phyloP scores from a whole-genome alignment of 495 filamentous ascomycete genomes.

The Talaromyces liani region DNA sequence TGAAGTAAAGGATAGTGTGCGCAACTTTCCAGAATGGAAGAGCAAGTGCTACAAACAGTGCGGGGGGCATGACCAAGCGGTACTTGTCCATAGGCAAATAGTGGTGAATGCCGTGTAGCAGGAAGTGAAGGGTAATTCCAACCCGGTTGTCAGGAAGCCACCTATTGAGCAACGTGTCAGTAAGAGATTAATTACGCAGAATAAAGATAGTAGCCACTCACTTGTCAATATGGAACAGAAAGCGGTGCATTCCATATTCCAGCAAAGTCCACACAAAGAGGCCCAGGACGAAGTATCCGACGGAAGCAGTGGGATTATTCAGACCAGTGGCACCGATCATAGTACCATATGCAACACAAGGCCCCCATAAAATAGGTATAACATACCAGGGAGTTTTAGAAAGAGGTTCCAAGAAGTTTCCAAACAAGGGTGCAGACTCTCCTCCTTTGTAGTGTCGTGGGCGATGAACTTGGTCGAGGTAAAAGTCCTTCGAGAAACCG shows the following conservation, averaged over 20 bases:
- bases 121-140: slow-evolving; percentile 82
- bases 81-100: slow-evolving; percentile 98
- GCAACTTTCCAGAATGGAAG: slow-evolving; percentile 91
- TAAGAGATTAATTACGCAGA: not conserved
- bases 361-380: slow-evolving; percentile 81
- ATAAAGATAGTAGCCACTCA: slow-evolving; percentile 35
- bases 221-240: slow-evolving; percentile 89
- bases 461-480: slow-evolving; percentile 91
- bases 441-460: slow-evolving; percentile 92
- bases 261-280: slow-evolving; percentile 79
- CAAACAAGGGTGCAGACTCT: slow-evolving; percentile 87
- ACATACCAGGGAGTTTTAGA: slow-evolving; percentile 92
- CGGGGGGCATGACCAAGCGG: slow-evolving; percentile 93
- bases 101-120: slow-evolving; percentile 96
- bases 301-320: slow-evolving; percentile 29
- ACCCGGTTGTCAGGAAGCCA: slow-evolving; percentile 88
- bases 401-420: slow-evolving; percentile 94
- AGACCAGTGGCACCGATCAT: slow-evolving; percentile 56
- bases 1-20: slow-evolving; percentile 72
- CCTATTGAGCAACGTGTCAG: slow-evolving; percentile 29
- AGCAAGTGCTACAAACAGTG: slow-evolving; percentile 78
- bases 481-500: slow-evolving; percentile 87
- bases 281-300: slow-evolving; percentile 55
- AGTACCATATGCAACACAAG: slow-evolving; percentile 68
- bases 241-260: slow-evolving; percentile 87